Base-by-base conservation (phyloP, 495 filamentous ascomycete genomes). In the Penicillium antarcticum region DNA sequence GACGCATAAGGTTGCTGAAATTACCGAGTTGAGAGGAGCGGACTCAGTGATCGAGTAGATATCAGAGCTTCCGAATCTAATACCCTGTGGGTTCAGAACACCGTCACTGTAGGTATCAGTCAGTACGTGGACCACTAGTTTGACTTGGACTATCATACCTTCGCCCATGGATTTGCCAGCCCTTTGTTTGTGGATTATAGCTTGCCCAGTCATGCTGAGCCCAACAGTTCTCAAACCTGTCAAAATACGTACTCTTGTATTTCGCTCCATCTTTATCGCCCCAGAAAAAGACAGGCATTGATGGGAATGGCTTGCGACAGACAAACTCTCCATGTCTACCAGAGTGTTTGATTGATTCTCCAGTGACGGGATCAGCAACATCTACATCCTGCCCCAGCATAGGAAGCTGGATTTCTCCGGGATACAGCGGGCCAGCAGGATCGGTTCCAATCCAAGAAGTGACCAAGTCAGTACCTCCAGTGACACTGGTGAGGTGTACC, bases 51-150 rank as follows among this genome's bases (percentile, higher is more conserved):
- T 82, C 9, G 68, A 71, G 64, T 91, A 91, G 31, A 91, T 82
- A 65, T 89, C 87, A 1, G 86, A 85, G 12, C 76, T 80, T 10
- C 87, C 87, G 56, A 90, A 89, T 2, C 87, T 73, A 38, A 91
- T 84, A 4, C 87, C 87, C 0, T 80, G 74, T 0, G 86, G 87
- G 55, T 89, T 91, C 12, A 91, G 62, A 5, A 89, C 81, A n/a
- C 86, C 86, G 57, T 91, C 87, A 45, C 79, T 83, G n/a, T 84
- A n/a, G 74, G 0, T 82, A 17, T 6, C 7, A 14, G 31, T 45
- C 5, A 55, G 47, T 14, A 35, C 16, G 1, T 12, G 35, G 1
- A 83, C 18, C 86, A 73, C 56, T 29, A 4, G 18, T 9, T 14
- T 46, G 26, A 45, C 23, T 24, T 11, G 16, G 12, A 35, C 4